Base-by-base conservation (phyloP, 2,329 filamentous ascomycete species). In the Dactylellina sp. region DNA sequence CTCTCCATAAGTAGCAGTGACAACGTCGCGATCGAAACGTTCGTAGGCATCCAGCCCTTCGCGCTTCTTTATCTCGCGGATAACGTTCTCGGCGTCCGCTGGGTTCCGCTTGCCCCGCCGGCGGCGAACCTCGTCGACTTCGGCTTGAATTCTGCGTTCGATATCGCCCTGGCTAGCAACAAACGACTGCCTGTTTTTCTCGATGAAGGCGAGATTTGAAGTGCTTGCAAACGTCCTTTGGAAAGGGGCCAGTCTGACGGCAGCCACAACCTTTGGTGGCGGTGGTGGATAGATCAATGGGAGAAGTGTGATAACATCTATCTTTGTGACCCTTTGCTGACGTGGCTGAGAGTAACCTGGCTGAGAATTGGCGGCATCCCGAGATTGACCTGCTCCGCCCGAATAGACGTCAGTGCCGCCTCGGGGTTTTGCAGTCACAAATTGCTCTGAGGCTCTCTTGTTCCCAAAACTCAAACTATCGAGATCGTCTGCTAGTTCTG, bases 41-140 rank as follows among this genome's bases (percentile, higher is more conserved):
- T 72, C 68, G 39, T 72, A 72, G 6, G 68, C 52, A 65, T 72
- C 68, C 35, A 39, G 42, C 0, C 68, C 68, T 24, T 72, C 68
- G 44, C 68, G 60, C 25, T 65, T 72, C n/a, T 52, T 62, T 22
- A 72, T 72, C 47, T 72, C 68, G 20, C 68, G 68, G n/a, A 72
- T 60, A 11, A 72, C 44, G 16, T 60, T 65, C 40, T 72, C 68
- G 9, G 68, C 68, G 22, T 72, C 68, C 42, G 60, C 60, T 12
- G 68, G 53, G 18, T 72, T 72, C 20, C 68, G 68, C 35, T 72
- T 72, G 47, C 68, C 68, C 20, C 68, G 60, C 32, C 68, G 68
- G 7, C 68, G 68, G 28, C 68, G 68, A n/a, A 72, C 68, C 28
- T 72, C 68, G 16, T 72, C 68, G n/a, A 72, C 18, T 24, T 72